These are phyloP conservation scores for Pseudotulostoma volvatum DNA, from an alignment of 495 filamentous ascomycete genomes.

Conservation along the genomic window DNA sequence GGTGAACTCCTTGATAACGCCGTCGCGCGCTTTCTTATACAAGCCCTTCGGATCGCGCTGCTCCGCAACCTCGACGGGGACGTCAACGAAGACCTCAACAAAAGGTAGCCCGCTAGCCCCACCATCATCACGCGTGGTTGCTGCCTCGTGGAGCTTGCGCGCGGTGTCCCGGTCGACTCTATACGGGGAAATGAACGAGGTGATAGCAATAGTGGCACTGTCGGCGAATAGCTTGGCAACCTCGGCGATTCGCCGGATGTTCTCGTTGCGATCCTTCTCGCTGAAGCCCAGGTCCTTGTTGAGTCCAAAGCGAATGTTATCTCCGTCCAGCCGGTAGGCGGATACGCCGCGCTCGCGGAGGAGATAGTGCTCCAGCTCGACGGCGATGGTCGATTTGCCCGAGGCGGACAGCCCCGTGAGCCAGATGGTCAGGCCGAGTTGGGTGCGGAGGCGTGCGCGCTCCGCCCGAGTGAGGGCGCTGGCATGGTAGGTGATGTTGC, in stretches of 20 bases:
- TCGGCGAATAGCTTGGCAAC: conserved; percentile 96
- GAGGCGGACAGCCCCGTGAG: conserved; percentile 91
- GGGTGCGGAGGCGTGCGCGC: conserved; percentile 62
- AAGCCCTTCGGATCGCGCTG: conserved; percentile 88
- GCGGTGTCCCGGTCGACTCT: conserved; percentile 68
- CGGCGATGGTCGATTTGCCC: conserved; percentile 91
- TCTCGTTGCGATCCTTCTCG: conserved; percentile 86
- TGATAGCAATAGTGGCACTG: conserved; percentile 68
- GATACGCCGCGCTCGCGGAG: conserved; percentile 54
- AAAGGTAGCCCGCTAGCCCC: conserved; percentile 53
- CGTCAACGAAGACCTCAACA: conserved; percentile 82
- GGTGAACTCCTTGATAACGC: conserved; percentile 93
- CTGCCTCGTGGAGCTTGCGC: conserved; percentile 53
- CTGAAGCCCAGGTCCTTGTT: conserved; percentile 95
- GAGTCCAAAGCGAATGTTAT: conserved; percentile 95
- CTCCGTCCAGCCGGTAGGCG: conserved; percentile 89
- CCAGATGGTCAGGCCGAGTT: conserved; percentile 90
- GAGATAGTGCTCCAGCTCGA: conserved; percentile 88
- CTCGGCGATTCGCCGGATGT: conserved; percentile 90
- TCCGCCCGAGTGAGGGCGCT: conserved; percentile 71
- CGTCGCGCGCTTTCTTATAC: conserved; percentile 88
- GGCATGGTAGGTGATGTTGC: conserved; percentile 98
- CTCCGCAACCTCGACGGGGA: conserved; percentile 82
- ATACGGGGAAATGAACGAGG: conserved; percentile 96
- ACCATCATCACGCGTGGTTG: conserved; percentile 31